These are phyloP conservation scores for Nepenthes mirabilis DNA, from an alignment of 148 eudicot genomes.

Conservation along the genomic window DNA sequence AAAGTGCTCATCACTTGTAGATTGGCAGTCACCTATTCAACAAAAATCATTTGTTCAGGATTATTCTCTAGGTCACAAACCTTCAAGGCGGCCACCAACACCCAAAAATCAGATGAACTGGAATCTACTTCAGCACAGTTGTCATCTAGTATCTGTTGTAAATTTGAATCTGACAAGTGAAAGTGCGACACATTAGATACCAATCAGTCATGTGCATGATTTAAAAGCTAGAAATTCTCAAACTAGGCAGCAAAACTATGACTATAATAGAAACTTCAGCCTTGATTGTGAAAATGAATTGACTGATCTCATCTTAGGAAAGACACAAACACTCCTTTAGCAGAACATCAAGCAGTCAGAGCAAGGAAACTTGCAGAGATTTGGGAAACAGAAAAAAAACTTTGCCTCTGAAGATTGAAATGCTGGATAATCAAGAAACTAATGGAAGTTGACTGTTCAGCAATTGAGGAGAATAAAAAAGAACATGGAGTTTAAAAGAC, in stretches of 20 bases:
- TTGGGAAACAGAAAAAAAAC: no score
- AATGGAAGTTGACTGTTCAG: no score
- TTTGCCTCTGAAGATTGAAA: no score
- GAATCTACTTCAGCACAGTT: conserved; percentile 61
- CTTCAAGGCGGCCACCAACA: conserved; percentile 93
- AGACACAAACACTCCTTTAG: no score
- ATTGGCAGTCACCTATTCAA: background rate
- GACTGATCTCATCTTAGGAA: no score
- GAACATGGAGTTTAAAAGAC: no score
- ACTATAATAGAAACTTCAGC: background rate
- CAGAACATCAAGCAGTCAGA: no score
- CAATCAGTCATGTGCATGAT: background rate
- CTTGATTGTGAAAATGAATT: background rate
- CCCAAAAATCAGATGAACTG: conserved; percentile 83
- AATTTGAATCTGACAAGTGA: conserved; percentile 41
- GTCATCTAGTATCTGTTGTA: conserved; percentile 58
- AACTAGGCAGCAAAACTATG: background rate
- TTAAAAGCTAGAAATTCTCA: background rate
- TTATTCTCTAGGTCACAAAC: conserved; percentile 13
- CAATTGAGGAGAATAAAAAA: no score
- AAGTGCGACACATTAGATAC: background rate
- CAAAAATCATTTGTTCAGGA: background rate
- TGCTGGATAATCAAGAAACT: no score
- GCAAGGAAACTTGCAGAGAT: no score
- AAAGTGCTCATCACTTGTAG: background rate